Base-by-base conservation (phyloP, 2,329 filamentous ascomycete genomes). In the Plectosphaerella plurivora region DNA sequence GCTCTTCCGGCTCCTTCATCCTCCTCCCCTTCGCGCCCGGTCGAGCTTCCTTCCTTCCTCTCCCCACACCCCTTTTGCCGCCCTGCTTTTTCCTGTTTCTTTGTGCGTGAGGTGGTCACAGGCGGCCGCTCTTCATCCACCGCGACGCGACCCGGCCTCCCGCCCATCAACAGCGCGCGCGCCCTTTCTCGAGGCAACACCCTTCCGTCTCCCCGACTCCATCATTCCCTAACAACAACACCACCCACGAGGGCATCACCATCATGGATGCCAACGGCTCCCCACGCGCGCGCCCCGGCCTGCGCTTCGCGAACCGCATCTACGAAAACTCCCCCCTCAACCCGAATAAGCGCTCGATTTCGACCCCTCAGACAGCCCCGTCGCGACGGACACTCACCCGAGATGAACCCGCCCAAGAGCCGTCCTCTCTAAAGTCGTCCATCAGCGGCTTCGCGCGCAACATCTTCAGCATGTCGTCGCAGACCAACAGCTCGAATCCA, bases 301-400 rank as follows among this genome's bases (percentile, higher is more conserved):
- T 75, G 51, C 70, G 72, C 25, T 75, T 75, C 57, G 70, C 73
- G 53, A 75, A 71, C 61, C 73, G 73, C 59, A 62, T 63, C 55
- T 71, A 68, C 55, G 66, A 66, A 53, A 66, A 68, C 24, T 73
- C 71, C n/a, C 71, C 70, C 11, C 67, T 61, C 55, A 49, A 57
- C 57, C 55, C 59, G 15, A 61, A 61, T 41, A 72, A 65, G 61
- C 69, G 69, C 42, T 20, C 41, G 4, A 57, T 70, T 20, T 67
- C 68, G 44, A 72, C 72, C 11, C 71, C 72, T 14, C 66, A 70
- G 53, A 63, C 65, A 46, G 65, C 67, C 39, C 65, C 72, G 1
- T 60, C 68, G 37, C 69, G 70, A 53, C 70, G 65, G 59, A 54
- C 67, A 25, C 59, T 72, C 20, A 66, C 60, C 45, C 70, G 67